A percentile compares a stretch with the other conserved stretches of the same genome.
Conservation (phyloP, 2,329 filamentous ascomycete species). For the Apiospora rasikravindrae region DNA sequence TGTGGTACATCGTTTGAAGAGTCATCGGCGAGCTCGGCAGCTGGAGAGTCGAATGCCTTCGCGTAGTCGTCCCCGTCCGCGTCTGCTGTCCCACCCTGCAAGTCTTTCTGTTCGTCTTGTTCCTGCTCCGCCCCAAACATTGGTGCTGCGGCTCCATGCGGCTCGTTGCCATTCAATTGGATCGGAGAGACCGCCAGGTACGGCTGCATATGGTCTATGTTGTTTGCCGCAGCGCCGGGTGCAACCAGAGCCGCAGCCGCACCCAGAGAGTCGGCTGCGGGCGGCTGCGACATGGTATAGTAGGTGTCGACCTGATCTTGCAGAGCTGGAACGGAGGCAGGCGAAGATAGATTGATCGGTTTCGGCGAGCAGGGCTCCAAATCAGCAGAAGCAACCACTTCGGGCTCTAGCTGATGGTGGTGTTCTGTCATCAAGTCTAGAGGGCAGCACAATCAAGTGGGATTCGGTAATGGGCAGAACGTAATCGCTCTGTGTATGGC, state of each 20-base stretch:
- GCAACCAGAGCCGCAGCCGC: slow-evolving; percentile 22
- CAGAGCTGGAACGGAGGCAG: slow-evolving; percentile 54
- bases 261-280: slow-evolving; percentile 32
- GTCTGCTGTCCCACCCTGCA: slow-evolving; percentile 26
- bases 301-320: slow-evolving; percentile 58
- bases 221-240: slow-evolving; percentile 15
- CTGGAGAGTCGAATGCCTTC: slow-evolving; percentile 56
- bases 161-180: slow-evolving; percentile 34
- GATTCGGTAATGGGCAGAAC: neutral
- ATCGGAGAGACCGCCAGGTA: slow-evolving; percentile 8
- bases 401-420: slow-evolving; percentile 38
- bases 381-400: slow-evolving; percentile 58
- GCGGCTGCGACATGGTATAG: slow-evolving; percentile 46
- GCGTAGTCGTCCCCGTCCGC: slow-evolving; percentile 54
- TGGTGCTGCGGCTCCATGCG: neutral
- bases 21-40: slow-evolving; percentile 40
- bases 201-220: neutral
- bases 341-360: slow-evolving; percentile 51
- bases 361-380: slow-evolving; percentile 58
- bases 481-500: neutral
- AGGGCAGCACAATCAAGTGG: neutral
- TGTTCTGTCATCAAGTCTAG: slow-evolving; percentile 50
- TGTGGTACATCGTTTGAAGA: slow-evolving; percentile 50
- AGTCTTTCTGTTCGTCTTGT: neutral
- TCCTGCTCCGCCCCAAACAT: neutral